Conservation (phyloP, 1,284 basidiomycete species). For the Fomes fomentarius region DNA sequence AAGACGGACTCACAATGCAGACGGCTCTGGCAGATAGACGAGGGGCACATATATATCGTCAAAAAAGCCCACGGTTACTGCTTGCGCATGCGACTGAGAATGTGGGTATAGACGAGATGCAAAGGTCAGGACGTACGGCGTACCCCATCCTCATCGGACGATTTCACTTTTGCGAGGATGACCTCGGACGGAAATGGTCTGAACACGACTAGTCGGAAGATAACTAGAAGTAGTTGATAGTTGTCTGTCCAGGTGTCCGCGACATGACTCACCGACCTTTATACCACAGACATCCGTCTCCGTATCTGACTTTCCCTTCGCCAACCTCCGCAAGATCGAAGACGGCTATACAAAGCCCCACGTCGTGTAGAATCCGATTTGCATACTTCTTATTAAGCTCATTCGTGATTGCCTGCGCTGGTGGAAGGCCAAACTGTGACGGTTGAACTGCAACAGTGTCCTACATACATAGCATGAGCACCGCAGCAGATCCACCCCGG, state of each 20-base stretch:
- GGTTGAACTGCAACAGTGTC: conserved; percentile 84
- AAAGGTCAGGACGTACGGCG: conserved; percentile 56
- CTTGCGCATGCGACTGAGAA: conserved; percentile 5
- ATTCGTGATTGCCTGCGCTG: conserved; percentile 73
- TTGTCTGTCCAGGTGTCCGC: background rate
- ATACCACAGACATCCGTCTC: conserved; percentile 95
- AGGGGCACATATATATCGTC: conserved; percentile 88
- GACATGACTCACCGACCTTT: conserved; percentile 61
- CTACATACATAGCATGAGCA: conserved; percentile 33
- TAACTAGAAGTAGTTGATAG: conserved; percentile 51
- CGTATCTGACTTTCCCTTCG: conserved; percentile 93
- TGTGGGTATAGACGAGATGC: background rate
- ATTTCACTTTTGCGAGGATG: conserved; percentile 86
- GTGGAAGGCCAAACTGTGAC: conserved; percentile 70
- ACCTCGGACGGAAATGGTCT: conserved; percentile 92
- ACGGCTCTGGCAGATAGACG: conserved; percentile 75
- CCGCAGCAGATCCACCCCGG: too few species aligned
- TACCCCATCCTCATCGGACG: conserved; percentile 82
- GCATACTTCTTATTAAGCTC: conserved; percentile 94
- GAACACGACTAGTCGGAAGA: conserved; percentile 90
- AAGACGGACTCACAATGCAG: conserved; percentile 65
- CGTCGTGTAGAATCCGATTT: conserved; percentile 90
- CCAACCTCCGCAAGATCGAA: conserved; percentile 87
- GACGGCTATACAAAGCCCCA: conserved; percentile 88
- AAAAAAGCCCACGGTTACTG: conserved; percentile 92